These are phyloP conservation scores for Aquilaria sinensis DNA, from an alignment of 345 rosid species.

Conservation along the genomic window DNA sequence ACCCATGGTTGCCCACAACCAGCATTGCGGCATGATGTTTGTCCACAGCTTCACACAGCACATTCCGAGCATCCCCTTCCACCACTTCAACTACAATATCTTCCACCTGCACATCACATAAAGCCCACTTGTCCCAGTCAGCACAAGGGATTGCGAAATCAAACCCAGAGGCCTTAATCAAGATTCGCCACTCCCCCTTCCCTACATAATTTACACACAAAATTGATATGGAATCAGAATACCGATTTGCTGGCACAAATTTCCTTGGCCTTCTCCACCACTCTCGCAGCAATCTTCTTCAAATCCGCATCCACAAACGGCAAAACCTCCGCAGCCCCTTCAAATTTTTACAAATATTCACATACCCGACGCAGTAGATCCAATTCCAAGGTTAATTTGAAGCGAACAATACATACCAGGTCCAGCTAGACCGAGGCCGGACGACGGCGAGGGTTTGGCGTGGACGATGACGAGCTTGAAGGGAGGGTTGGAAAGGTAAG, in stretches of 20 bases:
- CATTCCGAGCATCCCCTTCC: conserved; percentile 94
- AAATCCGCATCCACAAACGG: conserved; percentile 70
- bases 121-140: not conserved
- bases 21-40: conserved; percentile 78
- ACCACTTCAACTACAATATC: conserved; percentile 43
- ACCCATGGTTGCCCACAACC: conserved; percentile 94
- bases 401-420: conserved; percentile 41
- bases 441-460: conserved; percentile 62
- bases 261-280: conserved; percentile 60
- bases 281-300: conserved; percentile 60
- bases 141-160: not conserved
- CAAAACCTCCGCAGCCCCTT: conserved; percentile 72
- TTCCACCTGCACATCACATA: conserved; percentile 38
- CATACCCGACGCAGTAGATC: not conserved
- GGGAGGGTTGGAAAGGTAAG: conserved; percentile 42
- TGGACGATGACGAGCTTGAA: conserved; percentile 74
- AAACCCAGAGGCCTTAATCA: too few species aligned
- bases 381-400: not conserved
- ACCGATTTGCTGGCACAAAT: conserved; percentile 58
- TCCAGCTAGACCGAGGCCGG: conserved; percentile 64
- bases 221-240: not conserved
- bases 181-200: too few species aligned
- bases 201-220: not conserved
- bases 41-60: conserved; percentile 85
- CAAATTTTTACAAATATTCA: not conserved